Evolutionary conservation across 306 rosid genomes (phyloP), one percentile per base, ranked within the genome.

Genomic region (Quercus glauca): DNA sequence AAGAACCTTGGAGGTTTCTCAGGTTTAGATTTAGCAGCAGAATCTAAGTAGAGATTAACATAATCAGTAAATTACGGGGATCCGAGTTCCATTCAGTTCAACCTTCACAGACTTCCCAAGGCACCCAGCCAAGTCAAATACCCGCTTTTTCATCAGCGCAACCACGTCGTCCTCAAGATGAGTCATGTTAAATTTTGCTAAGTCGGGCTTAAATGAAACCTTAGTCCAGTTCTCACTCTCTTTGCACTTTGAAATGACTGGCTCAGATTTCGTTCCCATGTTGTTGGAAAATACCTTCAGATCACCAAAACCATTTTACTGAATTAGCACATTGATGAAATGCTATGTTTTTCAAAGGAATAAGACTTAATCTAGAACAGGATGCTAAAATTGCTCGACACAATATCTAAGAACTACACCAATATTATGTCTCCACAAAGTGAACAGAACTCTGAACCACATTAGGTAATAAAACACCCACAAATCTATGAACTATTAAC

Each of bases 101-200:
- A n/a, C n/a, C n/a, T n/a, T n/a, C n/a, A n/a, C n/a, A n/a, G n/a
- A n/a, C 90, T 91, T 92, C 72, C 99, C 99, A 37, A 95, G 92
- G 79, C 98, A 95, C 2, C 99, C 99, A 5, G 99, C 99, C 89
- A 95, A 57, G 82, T 95, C 99, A 73, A 95, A 6, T 12, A 95
- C 99, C 76, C 99, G 75, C 85, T 95, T 95, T 70, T 91, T 91
- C 99, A 95, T 95, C 75, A 95, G 80, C 20, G 96, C 97, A 58
- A 92, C 98, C 28, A 92, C 99, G 21, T 95, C 99, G 8, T 95
- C 97, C 75, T 95, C 99, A 51, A 95, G 92, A 79, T 95, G 86
- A 5, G 86, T 73, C 99, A 93, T 95, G 73, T 88, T 82, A 60
- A 95, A 95, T 79, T 95, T 95, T 2, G 79, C 89, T 63, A 95